These are phyloP conservation scores for Aquanectria penicillioides DNA, from an alignment of 2,329 filamentous ascomycete genomes.

Conservation along the genomic window DNA sequence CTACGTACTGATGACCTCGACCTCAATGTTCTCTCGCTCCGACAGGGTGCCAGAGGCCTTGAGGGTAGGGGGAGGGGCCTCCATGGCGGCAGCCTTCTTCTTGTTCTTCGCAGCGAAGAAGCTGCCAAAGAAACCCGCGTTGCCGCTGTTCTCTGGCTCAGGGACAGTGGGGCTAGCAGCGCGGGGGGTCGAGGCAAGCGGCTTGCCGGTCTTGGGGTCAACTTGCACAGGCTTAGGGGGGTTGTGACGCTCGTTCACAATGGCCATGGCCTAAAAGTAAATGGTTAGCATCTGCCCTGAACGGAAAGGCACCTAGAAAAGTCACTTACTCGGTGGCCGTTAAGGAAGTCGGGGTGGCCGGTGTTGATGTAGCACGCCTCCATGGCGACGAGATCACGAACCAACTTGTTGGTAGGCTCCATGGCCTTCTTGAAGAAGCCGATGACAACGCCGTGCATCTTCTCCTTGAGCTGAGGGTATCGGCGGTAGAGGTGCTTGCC, in stretches of 20 bases:
- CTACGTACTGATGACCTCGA: constrained; percentile 94
- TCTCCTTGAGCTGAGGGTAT: constrained; percentile 96
- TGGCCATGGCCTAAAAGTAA: constrained; percentile 84
- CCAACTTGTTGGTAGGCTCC: constrained; percentile 98
- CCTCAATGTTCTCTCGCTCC: constrained; percentile 93
- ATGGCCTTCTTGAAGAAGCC: constrained; percentile 97
- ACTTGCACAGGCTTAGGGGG: constrained; percentile 89
- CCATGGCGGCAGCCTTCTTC: constrained; percentile 99
- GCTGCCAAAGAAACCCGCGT: constrained; percentile 92
- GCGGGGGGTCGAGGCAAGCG: constrained; percentile 76
- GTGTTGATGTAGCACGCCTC: constrained; percentile 99
- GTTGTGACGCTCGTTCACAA: constrained; percentile 92
- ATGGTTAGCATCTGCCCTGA: constrained; percentile 14
- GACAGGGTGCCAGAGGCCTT: constrained; percentile 95
- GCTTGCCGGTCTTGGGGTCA: constrained; percentile 98
- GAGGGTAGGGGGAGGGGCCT: constrained; percentile 88
- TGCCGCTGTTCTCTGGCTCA: constrained; percentile 60
- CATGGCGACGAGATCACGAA: constrained; percentile 92
- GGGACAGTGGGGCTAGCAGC: constrained; percentile 78
- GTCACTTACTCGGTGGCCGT: constrained; percentile 81
- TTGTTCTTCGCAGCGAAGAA: constrained; percentile 99
- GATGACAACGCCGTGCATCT: constrained; percentile 93
- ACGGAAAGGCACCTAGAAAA: not conserved
- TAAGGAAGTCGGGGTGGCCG: constrained; percentile 96
- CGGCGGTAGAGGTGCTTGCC: constrained; percentile 89